phyloP scores from a whole-genome alignment of 768 basidiomycete genomes.

The Boletus sp. region DNA sequence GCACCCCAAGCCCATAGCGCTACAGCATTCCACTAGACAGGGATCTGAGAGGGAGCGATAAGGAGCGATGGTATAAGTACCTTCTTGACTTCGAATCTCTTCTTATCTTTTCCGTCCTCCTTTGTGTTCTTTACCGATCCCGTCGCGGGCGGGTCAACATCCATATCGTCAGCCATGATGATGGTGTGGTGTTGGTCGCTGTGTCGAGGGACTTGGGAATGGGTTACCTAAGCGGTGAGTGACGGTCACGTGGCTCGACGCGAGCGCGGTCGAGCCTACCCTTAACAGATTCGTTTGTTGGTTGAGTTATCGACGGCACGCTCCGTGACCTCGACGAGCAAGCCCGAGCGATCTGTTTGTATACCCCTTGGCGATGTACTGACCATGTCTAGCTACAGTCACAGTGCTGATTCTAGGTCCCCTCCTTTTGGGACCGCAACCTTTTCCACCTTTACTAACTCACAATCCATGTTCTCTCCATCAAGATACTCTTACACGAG shows the following conservation, averaged over 20 bases:
- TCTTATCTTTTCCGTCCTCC: conserved; percentile 67
- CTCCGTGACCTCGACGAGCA: conserved; percentile 1
- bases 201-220: not conserved
- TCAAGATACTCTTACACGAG: conserved; percentile 58
- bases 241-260: conserved; percentile 37
- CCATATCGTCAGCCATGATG: conserved; percentile 63
- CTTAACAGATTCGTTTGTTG: conserved; percentile 31
- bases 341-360: not conserved
- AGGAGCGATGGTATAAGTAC: conserved; percentile 39
- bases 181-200: not conserved
- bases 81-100: conserved; percentile 99
- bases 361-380: conserved; percentile 29
- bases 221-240: conserved; percentile 15
- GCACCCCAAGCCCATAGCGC: conserved; percentile 98
- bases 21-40: conserved; percentile 92
- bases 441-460: conserved; percentile 49
- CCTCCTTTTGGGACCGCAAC: conserved; percentile 62
- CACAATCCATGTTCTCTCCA: conserved; percentile 56
- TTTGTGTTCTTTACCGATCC: conserved; percentile 45
- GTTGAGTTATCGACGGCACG: conserved; percentile 33
- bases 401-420: conserved; percentile 51
- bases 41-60: not conserved
- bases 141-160: conserved; percentile 54
- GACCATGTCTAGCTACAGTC: conserved; percentile 41
- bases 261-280: conserved; percentile 40